A percentile compares a stretch with the other conserved stretches of the same genome.
Evolutionary conservation across 2,329 filamentous ascomycete genomes (phyloP).

Genomic region (Sporothrix humicola): DNA sequence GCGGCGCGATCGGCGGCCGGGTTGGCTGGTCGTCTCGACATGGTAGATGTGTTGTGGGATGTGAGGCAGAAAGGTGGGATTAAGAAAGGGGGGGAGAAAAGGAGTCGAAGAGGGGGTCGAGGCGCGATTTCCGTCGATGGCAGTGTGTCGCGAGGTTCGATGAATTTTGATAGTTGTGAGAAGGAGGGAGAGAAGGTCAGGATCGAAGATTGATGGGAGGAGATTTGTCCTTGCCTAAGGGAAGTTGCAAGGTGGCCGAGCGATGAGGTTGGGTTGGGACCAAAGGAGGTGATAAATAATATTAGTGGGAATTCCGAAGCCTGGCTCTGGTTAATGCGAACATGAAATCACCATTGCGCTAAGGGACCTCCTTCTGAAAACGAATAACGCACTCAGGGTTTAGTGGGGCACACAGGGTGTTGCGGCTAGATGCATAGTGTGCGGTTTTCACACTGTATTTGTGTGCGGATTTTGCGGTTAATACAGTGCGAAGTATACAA

Average conservation of each 20-base stretch:
- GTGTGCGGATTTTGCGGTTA: neutral
- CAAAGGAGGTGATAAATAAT: conserved; percentile 19
- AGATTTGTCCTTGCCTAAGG: neutral
- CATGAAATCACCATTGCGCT: conserved; percentile 25
- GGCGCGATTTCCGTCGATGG: neutral
- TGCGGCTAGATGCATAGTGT: neutral
- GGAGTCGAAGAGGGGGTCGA: neutral
- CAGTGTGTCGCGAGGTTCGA: neutral
- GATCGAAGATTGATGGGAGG: neutral
- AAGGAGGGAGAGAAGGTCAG: neutral
- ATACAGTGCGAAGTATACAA: neutral
- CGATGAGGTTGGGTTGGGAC: conserved; percentile 26
- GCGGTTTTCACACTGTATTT: neutral
- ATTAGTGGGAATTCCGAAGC: conserved; percentile 19
- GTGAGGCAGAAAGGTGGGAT: neutral
- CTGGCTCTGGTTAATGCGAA: conserved; percentile 18
- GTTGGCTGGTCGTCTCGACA: conserved; percentile 80
- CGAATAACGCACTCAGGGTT: neutral
- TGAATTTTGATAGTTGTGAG: neutral
- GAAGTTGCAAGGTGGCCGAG: conserved; percentile 26
- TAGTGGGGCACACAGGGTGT: neutral
- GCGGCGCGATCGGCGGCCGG: conserved; percentile 85
- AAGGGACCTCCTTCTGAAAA: conserved; percentile 22
- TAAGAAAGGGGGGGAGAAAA: neutral
- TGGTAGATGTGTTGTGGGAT: conserved; percentile 45